These are phyloP conservation scores for Luzula sylvatica DNA, from an alignment of 176 grass and related monocot species.

Conservation along the genomic window DNA sequence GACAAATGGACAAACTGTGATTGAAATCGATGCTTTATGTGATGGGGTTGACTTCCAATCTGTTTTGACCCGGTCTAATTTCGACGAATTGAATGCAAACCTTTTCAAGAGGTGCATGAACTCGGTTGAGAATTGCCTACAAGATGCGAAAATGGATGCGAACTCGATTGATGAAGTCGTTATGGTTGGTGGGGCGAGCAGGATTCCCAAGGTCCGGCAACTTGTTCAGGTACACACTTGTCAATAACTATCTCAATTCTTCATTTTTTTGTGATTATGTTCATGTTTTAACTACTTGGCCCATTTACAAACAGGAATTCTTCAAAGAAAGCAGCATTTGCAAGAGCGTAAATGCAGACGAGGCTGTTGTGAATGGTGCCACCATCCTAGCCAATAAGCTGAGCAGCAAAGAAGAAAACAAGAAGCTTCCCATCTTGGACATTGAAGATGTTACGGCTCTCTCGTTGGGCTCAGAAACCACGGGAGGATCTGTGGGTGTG, in stretches of 20 bases:
- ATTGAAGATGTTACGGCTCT: slow-evolving; percentile 72
- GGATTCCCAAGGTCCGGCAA: slow-evolving; percentile 12
- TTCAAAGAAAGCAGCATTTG: slow-evolving; percentile 87
- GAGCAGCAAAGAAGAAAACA: slow-evolving; percentile 46
- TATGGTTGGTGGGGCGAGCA: neutral
- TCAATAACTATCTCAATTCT: too few species aligned
- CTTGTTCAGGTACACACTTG: neutral
- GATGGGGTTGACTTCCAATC: slow-evolving; percentile 3
- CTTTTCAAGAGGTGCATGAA: neutral
- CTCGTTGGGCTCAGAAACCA: slow-evolving; percentile 64
- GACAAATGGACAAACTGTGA: slow-evolving; percentile 10
- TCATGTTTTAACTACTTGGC: too few species aligned
- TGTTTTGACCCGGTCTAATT: neutral
- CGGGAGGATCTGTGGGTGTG: slow-evolving; percentile 45
- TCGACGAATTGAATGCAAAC: neutral
- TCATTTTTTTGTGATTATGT: too few species aligned
- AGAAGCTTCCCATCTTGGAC: slow-evolving; percentile 61
- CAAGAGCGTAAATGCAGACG: slow-evolving; percentile 93
- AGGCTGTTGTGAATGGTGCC: slow-evolving; percentile 67
- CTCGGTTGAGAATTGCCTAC: neutral
- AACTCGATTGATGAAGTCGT: slow-evolving; percentile 5
- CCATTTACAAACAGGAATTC: slow-evolving; percentile 42
- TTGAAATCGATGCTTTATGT: slow-evolving; percentile 20
- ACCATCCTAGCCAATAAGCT: slow-evolving; percentile 62
- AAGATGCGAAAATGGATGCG: slow-evolving; percentile 2